Conservation (phyloP, 257 asterid genomes). For the Fraxinus americana region DNA sequence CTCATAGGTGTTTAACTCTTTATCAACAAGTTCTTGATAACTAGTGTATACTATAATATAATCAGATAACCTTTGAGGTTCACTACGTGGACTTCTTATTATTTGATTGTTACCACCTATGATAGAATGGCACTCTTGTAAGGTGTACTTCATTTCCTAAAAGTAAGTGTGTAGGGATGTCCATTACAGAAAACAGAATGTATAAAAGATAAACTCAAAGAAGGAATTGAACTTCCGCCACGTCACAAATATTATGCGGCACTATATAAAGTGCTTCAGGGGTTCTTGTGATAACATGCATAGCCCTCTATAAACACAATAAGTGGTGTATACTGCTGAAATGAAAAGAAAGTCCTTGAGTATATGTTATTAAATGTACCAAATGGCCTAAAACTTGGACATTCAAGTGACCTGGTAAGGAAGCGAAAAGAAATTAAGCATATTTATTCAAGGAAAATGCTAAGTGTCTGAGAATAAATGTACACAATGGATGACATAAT, state of each 20-base stretch:
- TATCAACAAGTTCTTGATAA: no score
- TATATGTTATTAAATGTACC: not conserved
- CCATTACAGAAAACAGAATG: not conserved
- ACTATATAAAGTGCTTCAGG: not conserved
- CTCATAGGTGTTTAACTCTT: no score
- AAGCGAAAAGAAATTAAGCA: not conserved
- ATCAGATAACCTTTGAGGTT: no score
- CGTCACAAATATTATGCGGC: not conserved
- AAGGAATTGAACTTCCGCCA: not conserved
- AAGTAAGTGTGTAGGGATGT: not conserved
- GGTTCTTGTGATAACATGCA: not conserved
- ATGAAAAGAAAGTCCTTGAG: not conserved
- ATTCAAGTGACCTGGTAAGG: not conserved
- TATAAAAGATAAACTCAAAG: not conserved
- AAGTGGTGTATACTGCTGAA: not conserved
- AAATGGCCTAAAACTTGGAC: not conserved
- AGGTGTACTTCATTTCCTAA: not conserved
- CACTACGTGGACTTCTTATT: not conserved
- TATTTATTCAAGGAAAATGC: not conserved
- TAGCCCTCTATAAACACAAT: not conserved
- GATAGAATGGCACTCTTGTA: not conserved
- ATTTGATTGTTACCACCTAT: not conserved
- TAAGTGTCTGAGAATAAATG: no score
- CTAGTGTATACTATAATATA: no score
- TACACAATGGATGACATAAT: no score